Evolutionary conservation across 2,329 filamentous ascomycete species (phyloP), one percentile per base, ranked within the genome.

Genomic region (Calonectria hongkongensis): DNA sequence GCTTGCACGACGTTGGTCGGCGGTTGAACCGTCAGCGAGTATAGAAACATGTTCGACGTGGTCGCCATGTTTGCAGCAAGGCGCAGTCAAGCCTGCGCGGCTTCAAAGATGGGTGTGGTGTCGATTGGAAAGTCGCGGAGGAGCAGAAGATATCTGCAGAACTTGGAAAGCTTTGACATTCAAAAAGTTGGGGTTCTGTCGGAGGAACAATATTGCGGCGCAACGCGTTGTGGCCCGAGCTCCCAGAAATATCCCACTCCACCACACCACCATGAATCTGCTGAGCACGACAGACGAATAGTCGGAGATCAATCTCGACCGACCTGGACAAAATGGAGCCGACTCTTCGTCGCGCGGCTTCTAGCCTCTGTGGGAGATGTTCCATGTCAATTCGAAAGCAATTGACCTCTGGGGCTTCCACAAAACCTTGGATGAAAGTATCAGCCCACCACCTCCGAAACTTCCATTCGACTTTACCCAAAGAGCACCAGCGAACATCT

Each of bases 31-130:
- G 97, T 98, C 87, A 99, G 90, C 81, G 95, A 97, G 88, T 99
- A 99, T 87, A 99, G 93, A 85, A 98, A 98, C 95, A 98, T 98
- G 84, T 96, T 96, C 78, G 96, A 98, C 74, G 96, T 98, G 84
- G 96, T 98, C 88, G 97, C 96, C 97, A 98, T 98, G 83, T 83
- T 89, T 82, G 81, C 85, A 82, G 82, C 81, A 84, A 81, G 82
- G 85, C 86, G 86, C 87, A 87, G 86, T 83, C 82, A 79, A 86
- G 86, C 86, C 87, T 87, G 87, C 86, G 85, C 86, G 86, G 86
- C 86, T 83, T 82, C 76, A 73, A 76, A 68, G 69, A 76, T 73
- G 79, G 76, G 71, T 73, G 70, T 63, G 74, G 73, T 60, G 78
- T 81, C 80, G 76, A 78, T 78, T 76, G 74, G 8, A 41, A 33